Percentiles rank a stretch among this genome's conserved stretches.
These are phyloP conservation scores for Terfezia claveryi DNA, from an alignment of 495 filamentous ascomycete genomes.

Conservation along the genomic window DNA sequence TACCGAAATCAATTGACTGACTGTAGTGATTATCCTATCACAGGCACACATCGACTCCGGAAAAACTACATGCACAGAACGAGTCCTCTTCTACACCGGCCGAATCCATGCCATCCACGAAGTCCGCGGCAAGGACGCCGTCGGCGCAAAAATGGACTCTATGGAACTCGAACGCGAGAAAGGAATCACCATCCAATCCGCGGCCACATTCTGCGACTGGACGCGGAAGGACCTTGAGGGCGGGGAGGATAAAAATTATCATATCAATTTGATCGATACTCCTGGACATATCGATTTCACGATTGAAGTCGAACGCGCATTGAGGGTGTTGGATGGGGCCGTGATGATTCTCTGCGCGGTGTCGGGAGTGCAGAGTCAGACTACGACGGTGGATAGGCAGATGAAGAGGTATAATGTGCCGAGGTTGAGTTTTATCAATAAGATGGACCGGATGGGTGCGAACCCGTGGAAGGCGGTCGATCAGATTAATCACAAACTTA, in stretches of 20 bases:
- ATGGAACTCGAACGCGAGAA: constrained; percentile 98
- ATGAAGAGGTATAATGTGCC: constrained; percentile 98
- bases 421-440: constrained; percentile 90
- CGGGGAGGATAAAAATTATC: constrained; percentile 67
- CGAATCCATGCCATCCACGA: constrained; percentile 94
- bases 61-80: constrained; percentile 92
- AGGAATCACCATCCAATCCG: constrained; percentile 97
- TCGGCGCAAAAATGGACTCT: constrained; percentile 99
- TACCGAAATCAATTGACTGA: constrained; percentile 1
- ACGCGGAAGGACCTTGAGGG: constrained; percentile 51
- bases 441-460: constrained; percentile 98
- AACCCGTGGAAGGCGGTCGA: constrained; percentile 97
- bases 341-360: constrained; percentile 98
- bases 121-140: constrained; percentile 81
- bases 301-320: constrained; percentile 91
- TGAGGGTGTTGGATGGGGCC: constrained; percentile 89
- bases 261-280: constrained; percentile 97
- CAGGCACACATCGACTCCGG: constrained; percentile 98
- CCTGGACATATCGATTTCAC: constrained; percentile 99
- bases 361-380: constrained; percentile 91
- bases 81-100: constrained; percentile 96
- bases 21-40: constrained; percentile 5
- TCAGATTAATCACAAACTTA: constrained; percentile 87
- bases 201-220: constrained; percentile 97
- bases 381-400: constrained; percentile 93